phyloP scores from a whole-genome alignment of 164 flowering plant genomes.

The Hamamelis virginiana region DNA sequence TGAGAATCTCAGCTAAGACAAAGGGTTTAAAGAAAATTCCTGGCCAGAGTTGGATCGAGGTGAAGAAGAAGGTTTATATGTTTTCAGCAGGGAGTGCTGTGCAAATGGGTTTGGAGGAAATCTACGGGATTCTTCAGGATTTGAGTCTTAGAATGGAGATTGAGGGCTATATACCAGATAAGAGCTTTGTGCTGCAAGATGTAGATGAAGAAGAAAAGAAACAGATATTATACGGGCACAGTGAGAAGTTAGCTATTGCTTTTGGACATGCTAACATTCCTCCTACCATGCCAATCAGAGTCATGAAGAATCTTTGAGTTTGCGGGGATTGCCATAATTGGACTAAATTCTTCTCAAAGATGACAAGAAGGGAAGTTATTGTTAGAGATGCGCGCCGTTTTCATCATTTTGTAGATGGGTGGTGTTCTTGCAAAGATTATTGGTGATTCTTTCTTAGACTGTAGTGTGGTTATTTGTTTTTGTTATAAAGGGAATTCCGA shows the following conservation, averaged over 20 bases:
- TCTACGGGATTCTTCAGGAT: conserved; percentile 37
- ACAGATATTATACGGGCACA: conserved; percentile 14
- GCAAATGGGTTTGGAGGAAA: conserved; percentile 36
- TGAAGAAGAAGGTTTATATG: conserved; percentile 53
- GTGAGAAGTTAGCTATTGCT: conserved; percentile 20
- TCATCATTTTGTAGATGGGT: too few relatives aligned
- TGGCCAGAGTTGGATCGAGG: conserved; percentile 80
- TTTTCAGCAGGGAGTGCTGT: conserved; percentile 56
- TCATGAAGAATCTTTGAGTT: conserved; percentile 4
- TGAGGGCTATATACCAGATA: conserved; percentile 29
- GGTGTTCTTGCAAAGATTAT: not conserved
- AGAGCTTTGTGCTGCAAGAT: conserved; percentile 24
- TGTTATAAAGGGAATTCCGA: too few relatives aligned
- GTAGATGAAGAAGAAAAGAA: conserved; percentile 22
- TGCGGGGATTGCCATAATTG: conserved; percentile 6
- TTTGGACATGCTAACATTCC: conserved; percentile 21
- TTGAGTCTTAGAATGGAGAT: conserved; percentile 47
- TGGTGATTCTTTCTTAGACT: not conserved
- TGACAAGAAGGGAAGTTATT: not conserved
- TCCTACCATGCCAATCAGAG: not conserved
- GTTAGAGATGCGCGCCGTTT: not conserved
- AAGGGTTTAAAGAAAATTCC: conserved; percentile 67
- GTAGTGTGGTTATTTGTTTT: too few relatives aligned
- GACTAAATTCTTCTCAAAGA: not conserved
- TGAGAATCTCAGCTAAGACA: conserved; percentile 55